phyloP scores from a whole-genome alignment of 2,329 filamentous ascomycete species.

The Penicillium sp. region DNA sequence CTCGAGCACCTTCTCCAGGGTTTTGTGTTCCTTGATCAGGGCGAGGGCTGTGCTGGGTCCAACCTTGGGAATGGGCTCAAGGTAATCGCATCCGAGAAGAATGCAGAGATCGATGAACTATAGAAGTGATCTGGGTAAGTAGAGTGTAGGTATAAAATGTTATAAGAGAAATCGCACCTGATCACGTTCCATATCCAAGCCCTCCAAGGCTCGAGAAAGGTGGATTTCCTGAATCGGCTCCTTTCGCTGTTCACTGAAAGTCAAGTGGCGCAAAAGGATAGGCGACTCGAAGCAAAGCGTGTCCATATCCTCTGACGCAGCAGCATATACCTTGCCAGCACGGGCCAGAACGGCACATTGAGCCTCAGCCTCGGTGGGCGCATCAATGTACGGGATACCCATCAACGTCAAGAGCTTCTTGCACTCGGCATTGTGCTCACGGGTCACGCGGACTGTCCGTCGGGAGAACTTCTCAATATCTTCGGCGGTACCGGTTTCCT shows the following conservation, averaged over 20 bases:
- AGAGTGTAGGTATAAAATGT: not conserved
- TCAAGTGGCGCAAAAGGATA: conserved; percentile 87
- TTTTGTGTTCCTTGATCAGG: conserved; percentile 88
- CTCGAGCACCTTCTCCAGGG: conserved; percentile 84
- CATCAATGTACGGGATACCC: conserved; percentile 94
- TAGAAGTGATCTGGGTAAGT: conserved; percentile 9
- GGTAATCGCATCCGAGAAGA: conserved; percentile 94
- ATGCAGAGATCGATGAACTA: conserved; percentile 98
- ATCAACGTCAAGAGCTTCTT: conserved; percentile 89
- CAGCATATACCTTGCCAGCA: conserved; percentile 94
- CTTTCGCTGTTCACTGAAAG: conserved; percentile 96
- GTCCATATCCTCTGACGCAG: conserved; percentile 98
- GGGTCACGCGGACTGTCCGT: conserved; percentile 90
- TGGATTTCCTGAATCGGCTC: conserved; percentile 97
- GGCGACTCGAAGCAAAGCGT: conserved; percentile 94
- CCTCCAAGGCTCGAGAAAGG: conserved; percentile 82
- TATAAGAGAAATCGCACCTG: conserved; percentile 61
- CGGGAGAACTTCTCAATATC: conserved; percentile 98
- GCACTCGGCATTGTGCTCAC: conserved; percentile 95
- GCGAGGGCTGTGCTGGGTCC: conserved; percentile 91
- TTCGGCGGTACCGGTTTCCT: conserved; percentile 93
- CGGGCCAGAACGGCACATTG: conserved; percentile 90
- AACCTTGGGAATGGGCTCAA: conserved; percentile 93
- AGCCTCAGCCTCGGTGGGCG: conserved; percentile 95
- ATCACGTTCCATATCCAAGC: conserved; percentile 82